Percentiles rank a stretch among this genome's conserved stretches.
Evolutionary conservation across 306 rosid species (phyloP).

Genomic region (Coriaria nepalensis): DNA sequence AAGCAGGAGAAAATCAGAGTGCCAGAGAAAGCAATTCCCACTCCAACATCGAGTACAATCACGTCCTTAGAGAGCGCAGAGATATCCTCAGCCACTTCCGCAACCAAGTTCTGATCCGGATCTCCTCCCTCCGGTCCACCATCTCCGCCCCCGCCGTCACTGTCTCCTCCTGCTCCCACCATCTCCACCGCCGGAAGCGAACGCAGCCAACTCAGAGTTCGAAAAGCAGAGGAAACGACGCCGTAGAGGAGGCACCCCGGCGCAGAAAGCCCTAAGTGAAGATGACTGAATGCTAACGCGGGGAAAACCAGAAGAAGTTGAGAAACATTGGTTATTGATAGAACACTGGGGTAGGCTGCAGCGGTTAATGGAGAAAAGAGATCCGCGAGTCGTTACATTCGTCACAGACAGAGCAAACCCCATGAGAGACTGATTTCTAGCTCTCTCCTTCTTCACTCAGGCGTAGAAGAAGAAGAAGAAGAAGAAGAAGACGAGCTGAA

Average conservation of each 20-base stretch:
- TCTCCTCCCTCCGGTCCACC: conserved; percentile 4
- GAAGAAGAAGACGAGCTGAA: no score
- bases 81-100: conserved; percentile 1
- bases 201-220: background rate
- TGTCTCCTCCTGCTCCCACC: conserved; percentile 9
- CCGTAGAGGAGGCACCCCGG: background rate
- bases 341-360: background rate
- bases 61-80: conserved; percentile 2
- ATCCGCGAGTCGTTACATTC: no score
- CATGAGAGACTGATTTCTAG: no score
- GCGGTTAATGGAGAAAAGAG: background rate
- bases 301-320: background rate
- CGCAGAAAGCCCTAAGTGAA: background rate
- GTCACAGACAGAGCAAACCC: no score
- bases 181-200: conserved; percentile 1
- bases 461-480: no score
- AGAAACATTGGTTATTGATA: background rate
- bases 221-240: conserved; percentile 1
- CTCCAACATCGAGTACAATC: conserved; percentile 10
- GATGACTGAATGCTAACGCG: background rate
- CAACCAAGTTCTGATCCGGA: background rate
- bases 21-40: background rate
- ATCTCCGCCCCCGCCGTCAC: conserved; percentile 1
- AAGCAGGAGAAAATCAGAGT: background rate
- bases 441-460: no score